Base-by-base conservation (phyloP, 192 early-diverging fungal species). In the Backusella macrospora region DNA sequence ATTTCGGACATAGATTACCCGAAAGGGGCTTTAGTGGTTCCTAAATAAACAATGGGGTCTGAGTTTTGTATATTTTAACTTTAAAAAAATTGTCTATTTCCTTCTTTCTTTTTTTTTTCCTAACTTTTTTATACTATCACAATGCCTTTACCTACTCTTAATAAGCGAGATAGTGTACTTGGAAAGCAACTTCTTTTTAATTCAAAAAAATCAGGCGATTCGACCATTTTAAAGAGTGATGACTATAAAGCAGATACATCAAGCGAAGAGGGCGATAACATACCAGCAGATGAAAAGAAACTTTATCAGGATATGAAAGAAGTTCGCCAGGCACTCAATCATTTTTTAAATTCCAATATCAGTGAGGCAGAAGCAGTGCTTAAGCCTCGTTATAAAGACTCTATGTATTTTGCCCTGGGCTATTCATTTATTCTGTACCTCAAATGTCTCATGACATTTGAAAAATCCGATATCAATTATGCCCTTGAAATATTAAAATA, bases 361-460 rank as follows among this genome's bases (percentile, higher is more conserved):
- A 82, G 84, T 15, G 86, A 90, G 45, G 83, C 92, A 29, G 95
- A 96, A 68, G 76, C 72, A 2, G 73, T 90, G 3, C 75, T 95
- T 62, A 37, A 43, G 13, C 70, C 64, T 0, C 59, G 73, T 37
- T 34, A 79, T 26, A 77, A 82, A 55, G 75, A 72, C 47, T 78
- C 91, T 2, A 84, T 96, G 79, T 94, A 93, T 48, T 86, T 88
- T 74, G 89, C 90, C 34, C 84, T 92, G 46, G 95, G 89, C 6
- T 86, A 86, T 34, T 87, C 88, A 2, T 85, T 91, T 21, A 89
- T 96, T 69, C 82, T 85, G 44, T 91, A 83, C 62, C 66, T 96
- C 12, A 86, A 90, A 29, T 89, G 91, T 5, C 75, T 92, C 67
- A 92, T 95, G 86, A 93, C 95, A 12, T 96, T 95, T 79, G 90